phyloP scores from a whole-genome alignment of 805 yeast species.

The Candida ponderosae region DNA sequence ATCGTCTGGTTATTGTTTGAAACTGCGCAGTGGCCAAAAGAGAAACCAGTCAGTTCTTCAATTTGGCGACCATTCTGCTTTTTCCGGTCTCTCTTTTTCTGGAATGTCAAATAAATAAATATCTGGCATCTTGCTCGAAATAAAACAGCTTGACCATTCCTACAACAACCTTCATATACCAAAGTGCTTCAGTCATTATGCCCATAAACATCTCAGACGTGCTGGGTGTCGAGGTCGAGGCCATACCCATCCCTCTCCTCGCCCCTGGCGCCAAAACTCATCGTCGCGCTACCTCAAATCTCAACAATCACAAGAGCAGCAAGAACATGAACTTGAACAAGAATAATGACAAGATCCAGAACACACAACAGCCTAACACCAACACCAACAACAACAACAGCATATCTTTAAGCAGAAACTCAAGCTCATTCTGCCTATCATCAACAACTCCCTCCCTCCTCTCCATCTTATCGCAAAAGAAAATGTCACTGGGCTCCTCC shows the following conservation, averaged over 20 bases:
- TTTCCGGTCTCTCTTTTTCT: too few relatives aligned
- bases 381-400: neutral
- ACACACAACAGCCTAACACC: neutral
- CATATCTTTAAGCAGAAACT: too few relatives aligned
- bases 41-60: too few relatives aligned
- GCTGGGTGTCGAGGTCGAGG: neutral
- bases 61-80: too few relatives aligned
- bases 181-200: neutral
- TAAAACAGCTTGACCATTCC: too few relatives aligned
- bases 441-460: conserved; percentile 18
- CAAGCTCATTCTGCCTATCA: neutral
- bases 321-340: too few relatives aligned
- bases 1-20: too few relatives aligned
- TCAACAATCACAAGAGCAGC: neutral
- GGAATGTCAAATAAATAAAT: too few relatives aligned
- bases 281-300: neutral
- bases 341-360: too few relatives aligned
- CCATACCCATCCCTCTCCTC: conserved; percentile 1
- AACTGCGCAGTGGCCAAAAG: too few relatives aligned
- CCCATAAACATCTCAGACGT: neutral
- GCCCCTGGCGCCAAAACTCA: neutral
- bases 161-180: too few relatives aligned
- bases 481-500: conserved; percentile 4
- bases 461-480: conserved; percentile 15
- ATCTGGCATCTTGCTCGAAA: too few relatives aligned